Evolutionary conservation across 257 asterid species (phyloP), one percentile per base, ranked within the genome.

Genomic region (Cinchona pubescens): DNA sequence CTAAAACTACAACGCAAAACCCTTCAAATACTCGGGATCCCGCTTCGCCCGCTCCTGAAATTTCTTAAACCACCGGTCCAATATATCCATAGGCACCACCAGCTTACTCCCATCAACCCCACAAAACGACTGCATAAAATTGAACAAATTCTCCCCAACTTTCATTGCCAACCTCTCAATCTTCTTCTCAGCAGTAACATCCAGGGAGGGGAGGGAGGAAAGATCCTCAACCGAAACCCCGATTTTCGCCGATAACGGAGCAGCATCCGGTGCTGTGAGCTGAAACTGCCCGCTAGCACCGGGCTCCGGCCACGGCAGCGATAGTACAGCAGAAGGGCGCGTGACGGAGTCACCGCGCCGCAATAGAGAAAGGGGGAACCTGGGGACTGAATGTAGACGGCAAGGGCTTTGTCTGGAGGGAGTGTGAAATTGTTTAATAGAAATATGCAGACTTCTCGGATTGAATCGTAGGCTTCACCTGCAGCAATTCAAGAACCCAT

Each of bases 31-130:
- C 78, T 92, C 97, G 0, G 97, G 97, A 76, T 94, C 98, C 60
- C 97, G 88, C 87, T 90, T 94, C 1, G 97, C 95, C 83, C 93
- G 82, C 61, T 94, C 97, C 82, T 89, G 99, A 73, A 94, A 90
- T 89, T 90, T 94, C 98, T 90, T 92, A 79, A 94, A 94, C 99
- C 99, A 94, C 34, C 98, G 83, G 72, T 90, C 97, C 88, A 94
- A 59, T 59, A 94, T 90, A 87, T 94, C 99, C 91, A 86, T 94
- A 11, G 99, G 99, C 83, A 94, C 99, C 30, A 92, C 85, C 48
- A 94, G 89, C 87, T 85, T 92, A 75, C 92, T 87, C 32, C 99
- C 97, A 67, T 94, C 99, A 2, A 92, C 96, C 21, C 94, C 97
- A 68, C 99, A 92, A 77, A 94, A 90, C 23, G 99, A 92, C 88